These are phyloP conservation scores for Thalassiosira livingstoniorum DNA, from an alignment of 352 stramenopile genomes.

Conservation along the genomic window DNA sequence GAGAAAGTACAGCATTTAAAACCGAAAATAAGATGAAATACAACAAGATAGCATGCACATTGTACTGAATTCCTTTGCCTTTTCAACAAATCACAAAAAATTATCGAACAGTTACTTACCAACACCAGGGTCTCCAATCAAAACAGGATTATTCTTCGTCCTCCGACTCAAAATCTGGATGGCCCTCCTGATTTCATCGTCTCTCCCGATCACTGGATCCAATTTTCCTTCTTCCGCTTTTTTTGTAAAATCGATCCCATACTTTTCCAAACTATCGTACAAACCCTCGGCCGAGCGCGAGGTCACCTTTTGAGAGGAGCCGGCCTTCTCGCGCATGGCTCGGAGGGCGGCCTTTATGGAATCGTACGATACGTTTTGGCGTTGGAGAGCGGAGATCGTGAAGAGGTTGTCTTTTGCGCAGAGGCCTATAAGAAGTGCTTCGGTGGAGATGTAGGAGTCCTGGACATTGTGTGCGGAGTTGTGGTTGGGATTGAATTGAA, in stretches of 20 bases:
- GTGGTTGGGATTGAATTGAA: constrained; percentile 2
- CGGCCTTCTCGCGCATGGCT: constrained; percentile 71
- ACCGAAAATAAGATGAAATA: too few relatives aligned
- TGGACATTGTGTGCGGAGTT: constrained; percentile 14
- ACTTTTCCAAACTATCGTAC: constrained; percentile 85
- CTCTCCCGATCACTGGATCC: constrained; percentile 97
- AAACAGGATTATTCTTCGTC: constrained; percentile 98
- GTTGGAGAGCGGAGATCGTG: constrained; percentile 66
- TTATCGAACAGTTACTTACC: too few relatives aligned
- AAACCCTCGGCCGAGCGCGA: constrained; percentile 75
- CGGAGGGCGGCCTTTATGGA: constrained; percentile 69
- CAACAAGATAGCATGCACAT: too few relatives aligned
- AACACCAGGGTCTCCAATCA: constrained; percentile 96
- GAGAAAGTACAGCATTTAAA: too few relatives aligned
- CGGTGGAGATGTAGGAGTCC: constrained; percentile 83
- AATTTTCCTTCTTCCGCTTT: constrained; percentile 84
- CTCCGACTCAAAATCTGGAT: constrained; percentile 95
- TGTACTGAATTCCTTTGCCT: too few relatives aligned
- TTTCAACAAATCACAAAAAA: too few relatives aligned
- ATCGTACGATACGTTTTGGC: constrained; percentile 68
- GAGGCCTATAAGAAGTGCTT: constrained; percentile 77
- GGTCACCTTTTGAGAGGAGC: constrained; percentile 73
- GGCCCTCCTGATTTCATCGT: constrained; percentile 94
- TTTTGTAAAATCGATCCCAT: constrained; percentile 84
- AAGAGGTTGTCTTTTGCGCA: constrained; percentile 76